Conservation (phyloP, 2,329 filamentous ascomycete species). For the Tolypocladium sp. region DNA sequence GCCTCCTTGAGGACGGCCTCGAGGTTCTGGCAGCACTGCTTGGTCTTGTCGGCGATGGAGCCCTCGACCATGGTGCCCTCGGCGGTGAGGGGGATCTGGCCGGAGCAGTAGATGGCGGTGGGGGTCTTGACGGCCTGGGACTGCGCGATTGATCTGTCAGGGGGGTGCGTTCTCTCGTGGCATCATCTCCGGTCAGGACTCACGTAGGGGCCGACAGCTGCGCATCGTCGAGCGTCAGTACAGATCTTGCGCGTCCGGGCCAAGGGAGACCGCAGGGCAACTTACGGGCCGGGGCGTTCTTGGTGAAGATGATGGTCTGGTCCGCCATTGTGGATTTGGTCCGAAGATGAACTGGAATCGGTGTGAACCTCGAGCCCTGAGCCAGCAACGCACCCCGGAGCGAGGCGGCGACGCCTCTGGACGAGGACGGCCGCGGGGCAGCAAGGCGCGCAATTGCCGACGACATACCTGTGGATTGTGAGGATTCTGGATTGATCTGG, state of each 20-base stretch:
- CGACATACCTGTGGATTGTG: constrained; percentile 15
- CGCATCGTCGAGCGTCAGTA: neutral
- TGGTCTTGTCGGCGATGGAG: constrained; percentile 54
- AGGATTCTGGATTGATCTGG: neutral
- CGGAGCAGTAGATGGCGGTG: constrained; percentile 57
- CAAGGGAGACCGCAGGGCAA: constrained; percentile 9
- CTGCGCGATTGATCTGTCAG: constrained; percentile 21
- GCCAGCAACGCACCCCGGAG: constrained; percentile 3
- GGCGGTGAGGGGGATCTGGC: constrained; percentile 61
- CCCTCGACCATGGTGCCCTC: constrained; percentile 48
- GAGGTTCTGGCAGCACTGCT: constrained; percentile 64
- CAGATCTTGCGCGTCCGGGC: constrained; percentile 4
- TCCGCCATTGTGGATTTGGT: constrained; percentile 34
- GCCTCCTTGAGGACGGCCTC: constrained; percentile 75
- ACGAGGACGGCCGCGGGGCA: constrained; percentile 3
- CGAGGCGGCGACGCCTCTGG: constrained; percentile 1
- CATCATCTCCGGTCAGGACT: constrained; percentile 14
- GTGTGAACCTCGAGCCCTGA: constrained; percentile 18
- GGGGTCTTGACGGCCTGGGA: constrained; percentile 60
- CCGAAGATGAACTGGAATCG: constrained; percentile 15
- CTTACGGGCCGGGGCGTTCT: constrained; percentile 51
- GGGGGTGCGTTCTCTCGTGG: neutral
- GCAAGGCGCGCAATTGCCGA: constrained; percentile 8
- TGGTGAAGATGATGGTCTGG: constrained; percentile 44
- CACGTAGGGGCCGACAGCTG: constrained; percentile 57